A percentile compares a stretch with the other conserved stretches of the same genome.
Conservation (phyloP, 2,329 filamentous ascomycete genomes). For the Cucurbitaria berberidis region DNA sequence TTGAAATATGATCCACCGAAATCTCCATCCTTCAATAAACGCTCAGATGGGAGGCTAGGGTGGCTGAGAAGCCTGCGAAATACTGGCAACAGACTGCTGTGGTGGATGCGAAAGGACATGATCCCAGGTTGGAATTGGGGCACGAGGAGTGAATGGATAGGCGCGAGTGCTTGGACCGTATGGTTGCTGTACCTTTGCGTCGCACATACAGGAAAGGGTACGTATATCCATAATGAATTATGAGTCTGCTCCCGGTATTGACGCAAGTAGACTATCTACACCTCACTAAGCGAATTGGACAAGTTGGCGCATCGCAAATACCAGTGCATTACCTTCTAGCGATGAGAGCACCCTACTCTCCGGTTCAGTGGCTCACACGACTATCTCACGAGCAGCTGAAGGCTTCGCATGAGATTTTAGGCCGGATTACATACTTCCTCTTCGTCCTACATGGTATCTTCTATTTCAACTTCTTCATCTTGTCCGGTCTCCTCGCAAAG, state of each 20-base stretch:
- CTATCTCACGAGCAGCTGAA: slow-evolving; percentile 64
- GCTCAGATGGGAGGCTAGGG: slow-evolving; percentile 23
- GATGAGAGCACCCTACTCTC: slow-evolving; percentile 58
- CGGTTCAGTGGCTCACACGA: slow-evolving; percentile 59
- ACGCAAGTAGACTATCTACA: slow-evolving; percentile 63
- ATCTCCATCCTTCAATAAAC: slow-evolving; percentile 51
- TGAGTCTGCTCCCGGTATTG: not conserved
- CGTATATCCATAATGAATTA: slow-evolving; percentile 21
- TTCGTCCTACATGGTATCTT: slow-evolving; percentile 60
- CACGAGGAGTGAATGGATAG: slow-evolving; percentile 58
- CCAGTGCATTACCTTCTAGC: slow-evolving; percentile 66
- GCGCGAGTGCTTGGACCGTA: slow-evolving; percentile 56
- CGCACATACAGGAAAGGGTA: slow-evolving; percentile 61
- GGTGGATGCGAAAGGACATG: slow-evolving; percentile 56
- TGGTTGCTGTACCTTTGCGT: slow-evolving; percentile 61
- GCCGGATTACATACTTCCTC: slow-evolving; percentile 59
- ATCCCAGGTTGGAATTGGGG: slow-evolving; percentile 56
- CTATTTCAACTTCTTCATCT: slow-evolving; percentile 65
- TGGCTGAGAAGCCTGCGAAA: slow-evolving; percentile 34
- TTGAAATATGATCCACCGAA: slow-evolving; percentile 46
- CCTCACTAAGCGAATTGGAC: slow-evolving; percentile 66
- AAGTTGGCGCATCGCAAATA: slow-evolving; percentile 63
- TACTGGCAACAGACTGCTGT: slow-evolving; percentile 39
- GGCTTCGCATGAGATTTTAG: slow-evolving; percentile 63
- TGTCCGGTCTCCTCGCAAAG: slow-evolving; percentile 57